Evolutionary conservation across 768 basidiomycete genomes (phyloP), one percentile per base, ranked within the genome.

Genomic region (Lactarius vividus): DNA sequence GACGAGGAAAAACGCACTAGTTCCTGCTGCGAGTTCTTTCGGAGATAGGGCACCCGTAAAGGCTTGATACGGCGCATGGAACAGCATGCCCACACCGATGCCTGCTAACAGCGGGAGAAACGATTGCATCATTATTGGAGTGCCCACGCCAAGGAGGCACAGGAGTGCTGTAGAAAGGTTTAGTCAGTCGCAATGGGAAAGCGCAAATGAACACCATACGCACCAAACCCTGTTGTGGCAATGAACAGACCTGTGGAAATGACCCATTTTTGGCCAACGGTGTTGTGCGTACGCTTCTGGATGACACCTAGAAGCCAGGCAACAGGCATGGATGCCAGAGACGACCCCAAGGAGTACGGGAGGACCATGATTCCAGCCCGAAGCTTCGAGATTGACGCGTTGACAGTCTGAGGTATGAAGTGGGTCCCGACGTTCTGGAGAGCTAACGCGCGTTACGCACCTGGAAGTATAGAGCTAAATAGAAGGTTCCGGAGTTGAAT

Each of bases 1-100:
- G 54, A 92, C 90, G 62, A 94, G 81, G 77, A 94, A 94, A 75
- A 94, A 94, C 13, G 91, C 91, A 72, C 91, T 88, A 11, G 92
- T 94, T 35, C 90, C 89, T 26, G 86, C 83, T 4, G 92, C 91
- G 59, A 92, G 74, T 69, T 92, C 87, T 56, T 82, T 78, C 8
- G 85, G 83, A 63, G 84, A 82, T 40, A 94, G 75, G 15, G 87
- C 84, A 65, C 81, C 82, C 57, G 84, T 84, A 73, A 94, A 90
- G 10, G 92, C 83, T 72, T 92, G 90, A 72, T 91, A 92, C 9
- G 92, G 92, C 0, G 91, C 87, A 72, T 93, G 91, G 76, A 93
- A 92, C 31, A 93, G 78, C 84, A 93, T 87, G 44, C 92, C 92
- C 64, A 94, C 73, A 11, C 92, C 92, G 39, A 91, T 75, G 18